These are phyloP conservation scores for Candida sanyaensis DNA, from an alignment of 1,139 yeast genomes.

Conservation along the genomic window DNA sequence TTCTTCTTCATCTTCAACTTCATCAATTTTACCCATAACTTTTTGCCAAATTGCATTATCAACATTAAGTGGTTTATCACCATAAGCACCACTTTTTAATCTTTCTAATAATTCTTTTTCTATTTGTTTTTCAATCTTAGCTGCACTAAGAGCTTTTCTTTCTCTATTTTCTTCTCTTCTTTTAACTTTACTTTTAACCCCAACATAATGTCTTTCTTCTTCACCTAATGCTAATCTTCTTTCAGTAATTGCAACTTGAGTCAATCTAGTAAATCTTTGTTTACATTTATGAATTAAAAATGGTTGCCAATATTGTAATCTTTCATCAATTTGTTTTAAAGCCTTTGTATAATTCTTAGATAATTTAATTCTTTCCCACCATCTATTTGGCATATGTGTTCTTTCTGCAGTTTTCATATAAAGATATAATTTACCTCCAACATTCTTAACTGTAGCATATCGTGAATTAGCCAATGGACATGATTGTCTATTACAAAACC, in stretches of 20 bases:
- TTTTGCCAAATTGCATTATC: conserved; percentile 96
- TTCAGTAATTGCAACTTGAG: conserved; percentile 96
- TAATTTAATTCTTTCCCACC: conserved; percentile 92
- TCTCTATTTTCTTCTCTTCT: conserved; percentile 93
- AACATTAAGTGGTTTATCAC: conserved; percentile 95
- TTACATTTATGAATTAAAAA: conserved; percentile 90
- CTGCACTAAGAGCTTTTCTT: conserved; percentile 94
- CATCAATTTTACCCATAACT: conserved; percentile 77
- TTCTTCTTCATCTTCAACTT: conserved; percentile 58
- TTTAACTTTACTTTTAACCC: conserved; percentile 89
- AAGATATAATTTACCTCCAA: conserved; percentile 84
- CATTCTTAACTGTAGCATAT: conserved; percentile 90
- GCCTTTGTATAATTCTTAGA: conserved; percentile 89
- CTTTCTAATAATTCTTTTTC: conserved; percentile 94
- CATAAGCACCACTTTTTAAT: conserved; percentile 96
- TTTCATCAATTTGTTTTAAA: conserved; percentile 81
- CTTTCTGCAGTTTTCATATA: conserved; percentile 98
- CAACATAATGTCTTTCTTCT: conserved; percentile 90
- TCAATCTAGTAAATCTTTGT: conserved; percentile 89
- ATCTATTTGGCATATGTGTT: conserved; percentile 88
- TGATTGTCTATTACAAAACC: conserved; percentile 88
- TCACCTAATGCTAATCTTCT: conserved; percentile 88
- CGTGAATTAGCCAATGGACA: conserved; percentile 96
- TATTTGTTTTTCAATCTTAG: conserved; percentile 92
- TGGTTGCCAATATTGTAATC: conserved; percentile 90